Evolutionary conservation across 2,329 filamentous ascomycete species (phyloP).

Genomic region (Coniochaeta sp.): DNA sequence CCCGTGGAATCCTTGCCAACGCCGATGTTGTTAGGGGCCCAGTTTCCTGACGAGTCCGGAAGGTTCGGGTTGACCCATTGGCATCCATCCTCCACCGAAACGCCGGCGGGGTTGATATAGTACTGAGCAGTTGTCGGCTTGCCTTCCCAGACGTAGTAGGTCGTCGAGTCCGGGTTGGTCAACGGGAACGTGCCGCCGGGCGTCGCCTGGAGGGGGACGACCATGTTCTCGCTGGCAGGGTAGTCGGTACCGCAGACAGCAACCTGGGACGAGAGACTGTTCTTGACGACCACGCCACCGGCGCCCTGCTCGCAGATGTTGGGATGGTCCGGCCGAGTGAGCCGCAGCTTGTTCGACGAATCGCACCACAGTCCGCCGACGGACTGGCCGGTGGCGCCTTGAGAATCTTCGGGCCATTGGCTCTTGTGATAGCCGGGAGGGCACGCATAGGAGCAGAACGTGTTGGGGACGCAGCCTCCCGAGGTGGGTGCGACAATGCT

Average conservation of each 20-base stretch:
- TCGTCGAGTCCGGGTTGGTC: constrained; percentile 65
- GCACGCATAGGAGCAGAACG: constrained; percentile 90
- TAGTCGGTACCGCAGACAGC: constrained; percentile 93
- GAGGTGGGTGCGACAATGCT: constrained; percentile 57
- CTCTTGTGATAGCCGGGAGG: constrained; percentile 86
- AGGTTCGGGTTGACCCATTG: constrained; percentile 54
- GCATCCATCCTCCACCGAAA: constrained; percentile 61
- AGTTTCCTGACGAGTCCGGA: constrained; percentile 65
- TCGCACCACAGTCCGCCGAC: constrained; percentile 85
- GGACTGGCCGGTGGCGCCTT: constrained; percentile 76
- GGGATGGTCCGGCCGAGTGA: constrained; percentile 61
- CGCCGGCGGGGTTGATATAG: constrained; percentile 84
- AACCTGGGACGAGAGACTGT: constrained; percentile 60
- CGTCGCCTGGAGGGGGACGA: constrained; percentile 61
- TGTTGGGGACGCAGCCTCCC: constrained; percentile 53
- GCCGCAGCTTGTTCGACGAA: constrained; percentile 60
- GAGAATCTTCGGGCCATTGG: constrained; percentile 69
- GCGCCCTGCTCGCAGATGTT: constrained; percentile 71
- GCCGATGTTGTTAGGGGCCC: constrained; percentile 78
- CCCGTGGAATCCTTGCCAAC: constrained; percentile 61
- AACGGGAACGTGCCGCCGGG: constrained; percentile 55
- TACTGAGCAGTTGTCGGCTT: constrained; percentile 83
- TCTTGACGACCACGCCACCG: constrained; percentile 65
- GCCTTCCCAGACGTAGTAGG: constrained; percentile 74
- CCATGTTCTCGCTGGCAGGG: constrained; percentile 85